Percentiles rank a stretch among this genome's conserved stretches.
These are phyloP conservation scores for Citrus maxima DNA, from an alignment of 345 rosid species.

Conservation along the genomic window DNA sequence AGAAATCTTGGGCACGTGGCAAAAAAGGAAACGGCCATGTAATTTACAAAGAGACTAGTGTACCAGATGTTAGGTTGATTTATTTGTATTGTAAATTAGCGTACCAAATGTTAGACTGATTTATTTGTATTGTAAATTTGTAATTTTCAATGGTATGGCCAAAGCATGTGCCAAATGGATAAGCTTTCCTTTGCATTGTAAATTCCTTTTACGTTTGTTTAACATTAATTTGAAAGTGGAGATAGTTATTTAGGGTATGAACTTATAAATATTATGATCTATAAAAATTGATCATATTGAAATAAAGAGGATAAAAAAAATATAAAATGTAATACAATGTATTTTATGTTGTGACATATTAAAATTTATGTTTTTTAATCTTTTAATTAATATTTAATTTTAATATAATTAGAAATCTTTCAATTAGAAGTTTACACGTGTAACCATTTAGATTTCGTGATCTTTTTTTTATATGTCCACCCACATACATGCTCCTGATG, in stretches of 20 bases:
- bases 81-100: too few species aligned
- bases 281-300: too few species aligned
- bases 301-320: too few species aligned
- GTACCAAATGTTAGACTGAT: background rate
- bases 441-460: background rate
- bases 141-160: background rate
- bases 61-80: background rate
- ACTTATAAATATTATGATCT: too few species aligned
- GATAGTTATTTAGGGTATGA: too few species aligned
- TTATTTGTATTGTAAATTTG: too few species aligned
- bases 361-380: too few species aligned
- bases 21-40: background rate
- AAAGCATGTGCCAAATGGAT: background rate
- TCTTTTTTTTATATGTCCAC: slow-evolving; percentile 6
- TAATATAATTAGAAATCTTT: too few species aligned
- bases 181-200: background rate
- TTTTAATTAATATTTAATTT: too few species aligned
- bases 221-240: background rate
- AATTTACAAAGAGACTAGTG: background rate
- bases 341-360: background rate
- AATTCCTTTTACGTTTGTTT: background rate
- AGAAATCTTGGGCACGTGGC: background rate
- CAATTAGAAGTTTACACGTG: background rate
- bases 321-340: background rate
- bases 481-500: background rate